These are phyloP conservation scores for Ministeria vibrans DNA, from an alignment of 78 protist genomes.

Conservation along the genomic window DNA sequence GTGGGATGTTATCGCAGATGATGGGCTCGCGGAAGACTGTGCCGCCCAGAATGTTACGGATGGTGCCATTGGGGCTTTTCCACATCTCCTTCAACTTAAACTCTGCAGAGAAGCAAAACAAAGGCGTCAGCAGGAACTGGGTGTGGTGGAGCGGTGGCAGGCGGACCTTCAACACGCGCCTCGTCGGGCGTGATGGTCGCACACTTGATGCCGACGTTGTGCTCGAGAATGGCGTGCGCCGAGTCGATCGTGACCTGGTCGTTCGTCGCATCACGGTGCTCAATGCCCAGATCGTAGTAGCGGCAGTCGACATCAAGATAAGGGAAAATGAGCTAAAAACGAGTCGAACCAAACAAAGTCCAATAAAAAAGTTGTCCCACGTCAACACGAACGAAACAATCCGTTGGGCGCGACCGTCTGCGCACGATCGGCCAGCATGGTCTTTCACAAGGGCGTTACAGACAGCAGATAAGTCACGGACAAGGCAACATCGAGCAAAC, in stretches of 20 bases:
- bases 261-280: slow-evolving; percentile 61
- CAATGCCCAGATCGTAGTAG: slow-evolving; percentile 68
- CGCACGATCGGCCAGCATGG: not conserved
- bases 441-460: not conserved
- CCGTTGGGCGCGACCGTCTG: not conserved
- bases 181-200: slow-evolving; percentile 95
- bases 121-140: not conserved
- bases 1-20: slow-evolving; percentile 75
- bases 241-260: slow-evolving; percentile 77
- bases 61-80: slow-evolving; percentile 93
- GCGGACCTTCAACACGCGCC: slow-evolving; percentile 70
- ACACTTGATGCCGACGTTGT: slow-evolving; percentile 91
- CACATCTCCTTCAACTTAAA: slow-evolving; percentile 79
- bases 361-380: too few relatives aligned
- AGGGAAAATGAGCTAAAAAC: slow-evolving; percentile 35
- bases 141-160: not conserved
- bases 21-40: slow-evolving; percentile 96
- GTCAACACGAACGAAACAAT: not conserved
- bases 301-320: slow-evolving; percentile 28
- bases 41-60: slow-evolving; percentile 88
- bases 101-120: slow-evolving; percentile 29
- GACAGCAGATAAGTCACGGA: not conserved
- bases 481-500: not conserved
- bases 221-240: slow-evolving; percentile 73
- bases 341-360: too few relatives aligned